Evolutionary conservation across 805 yeast genomes (phyloP).

Genomic region (Zygotorulaspora florentina): DNA sequence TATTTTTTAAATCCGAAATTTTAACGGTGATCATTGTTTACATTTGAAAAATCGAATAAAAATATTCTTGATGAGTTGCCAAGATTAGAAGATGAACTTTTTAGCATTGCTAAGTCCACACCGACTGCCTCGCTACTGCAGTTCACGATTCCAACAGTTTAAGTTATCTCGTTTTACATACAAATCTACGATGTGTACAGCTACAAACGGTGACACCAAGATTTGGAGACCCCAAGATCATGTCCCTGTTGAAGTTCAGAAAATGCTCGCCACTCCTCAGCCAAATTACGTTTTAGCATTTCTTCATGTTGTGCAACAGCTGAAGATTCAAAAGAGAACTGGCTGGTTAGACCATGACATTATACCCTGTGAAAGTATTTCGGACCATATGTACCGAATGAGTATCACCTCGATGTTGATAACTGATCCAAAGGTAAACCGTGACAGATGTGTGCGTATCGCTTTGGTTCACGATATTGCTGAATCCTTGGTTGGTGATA

Average conservation of each 20-base stretch:
- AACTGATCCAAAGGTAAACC: conserved; percentile 46
- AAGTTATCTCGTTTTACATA: not conserved
- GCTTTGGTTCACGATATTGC: conserved; percentile 92
- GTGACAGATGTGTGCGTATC: conserved; percentile 71
- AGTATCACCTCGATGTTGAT: conserved; percentile 71
- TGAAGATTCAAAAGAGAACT: conserved; percentile 79
- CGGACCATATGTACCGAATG: conserved; percentile 96
- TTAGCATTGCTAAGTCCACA: conserved; percentile 1
- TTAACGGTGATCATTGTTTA: not conserved
- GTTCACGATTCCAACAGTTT: too few relatives aligned
- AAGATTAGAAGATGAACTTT: not conserved
- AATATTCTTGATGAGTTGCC: not conserved
- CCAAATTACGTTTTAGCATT: conserved; percentile 51
- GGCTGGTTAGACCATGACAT: conserved; percentile 80
- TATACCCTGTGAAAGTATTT: conserved; percentile 52
- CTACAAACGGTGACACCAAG: conserved; percentile 16
- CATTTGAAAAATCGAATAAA: not conserved
- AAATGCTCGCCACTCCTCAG: conserved; percentile 28
- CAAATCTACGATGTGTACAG: not conserved
- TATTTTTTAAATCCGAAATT: not conserved
- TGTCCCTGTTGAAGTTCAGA: conserved; percentile 39
- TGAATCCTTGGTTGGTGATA: conserved; percentile 91
- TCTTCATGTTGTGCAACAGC: conserved; percentile 60
- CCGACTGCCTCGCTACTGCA: not conserved
- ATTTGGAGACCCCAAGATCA: conserved; percentile 45